Base-by-base conservation (phyloP, 1,284 basidiomycete genomes). In the Stygiomarasmius scandens region DNA sequence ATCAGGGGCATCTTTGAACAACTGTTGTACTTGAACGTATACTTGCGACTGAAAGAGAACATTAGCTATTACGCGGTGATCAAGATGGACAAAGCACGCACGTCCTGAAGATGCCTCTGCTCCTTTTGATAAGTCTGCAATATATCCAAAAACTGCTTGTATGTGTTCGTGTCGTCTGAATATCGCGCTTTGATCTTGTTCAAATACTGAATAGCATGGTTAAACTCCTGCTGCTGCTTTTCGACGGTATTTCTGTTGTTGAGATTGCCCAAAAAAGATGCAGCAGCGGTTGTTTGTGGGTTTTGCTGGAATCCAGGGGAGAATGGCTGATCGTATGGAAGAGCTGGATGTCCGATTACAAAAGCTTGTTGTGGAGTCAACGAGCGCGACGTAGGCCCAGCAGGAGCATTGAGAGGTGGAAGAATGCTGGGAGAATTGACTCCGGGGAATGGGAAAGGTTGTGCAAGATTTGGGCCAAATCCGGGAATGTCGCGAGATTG, bases 111-210 rank as follows among this genome's bases (percentile, higher is more conserved):
- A 64, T 92, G 87, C 61, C 86, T 84, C 69, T 94, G 92, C 69
- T 98, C 96, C 71, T 96, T 96, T 73, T 98, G 96, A 74, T 98
- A 98, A 29, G 93, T 92, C 79, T 99, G 97, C 64, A 99, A 77
- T 55, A 99, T 96, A 77, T 99, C 96, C 66, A 99, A 79, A 75
- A 99, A 99, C 69, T 95, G 90, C 77, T 98, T 98, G 82, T 99
- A 99, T 46, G 92, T 96, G 66, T 96, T 93, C 22, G 91, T 89
- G 64, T 98, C 95, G 61, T 91, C 87, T n/a, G 87, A 79, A 74
- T 92, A 99, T 50, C 96, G 87, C 47, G 89, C 89, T 79, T 99
- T 99, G 80, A 99, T 99, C 81, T 96, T 96, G 83, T 98, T 98
- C 66, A 99, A 89, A 71, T 96, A 99, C 67, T 94, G 90, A 65